phyloP scores from a whole-genome alignment of 2,329 filamentous ascomycete species.

The Helotiales sp. region DNA sequence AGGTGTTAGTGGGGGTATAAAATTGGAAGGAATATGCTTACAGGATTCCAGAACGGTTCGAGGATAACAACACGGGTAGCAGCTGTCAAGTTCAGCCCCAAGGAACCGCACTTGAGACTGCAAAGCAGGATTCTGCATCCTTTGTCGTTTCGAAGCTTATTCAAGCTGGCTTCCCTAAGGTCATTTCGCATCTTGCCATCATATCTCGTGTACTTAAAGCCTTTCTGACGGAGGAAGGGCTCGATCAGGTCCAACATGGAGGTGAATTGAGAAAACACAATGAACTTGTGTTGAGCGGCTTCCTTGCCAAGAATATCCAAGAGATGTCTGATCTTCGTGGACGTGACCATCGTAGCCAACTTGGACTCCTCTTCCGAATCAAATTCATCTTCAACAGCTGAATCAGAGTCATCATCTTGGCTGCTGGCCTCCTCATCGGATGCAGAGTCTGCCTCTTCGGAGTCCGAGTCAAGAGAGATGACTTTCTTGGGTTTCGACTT shows the following conservation, averaged over 20 bases:
- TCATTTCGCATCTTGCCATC: conserved; percentile 96
- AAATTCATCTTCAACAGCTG: conserved; percentile 36
- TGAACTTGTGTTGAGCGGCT: conserved; percentile 84
- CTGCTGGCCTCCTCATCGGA: conserved; percentile 1
- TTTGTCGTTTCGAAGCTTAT: conserved; percentile 72
- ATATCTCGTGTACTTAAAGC: conserved; percentile 82
- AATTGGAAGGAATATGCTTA: conserved; percentile 14
- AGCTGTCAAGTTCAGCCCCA: conserved; percentile 92
- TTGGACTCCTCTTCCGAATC: conserved; percentile 41
- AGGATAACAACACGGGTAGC: conserved; percentile 92
- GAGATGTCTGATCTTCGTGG: conserved; percentile 89
- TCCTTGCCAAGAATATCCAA: conserved; percentile 80
- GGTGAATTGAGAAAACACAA: conserved; percentile 98
- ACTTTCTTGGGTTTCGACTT: conserved; percentile 30
- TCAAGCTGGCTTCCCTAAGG: conserved; percentile 80
- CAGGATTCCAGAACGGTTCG: conserved; percentile 97
- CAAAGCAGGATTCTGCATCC: conserved; percentile 83
- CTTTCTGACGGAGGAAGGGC: conserved; percentile 76
- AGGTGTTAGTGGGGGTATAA: conserved; percentile 13
- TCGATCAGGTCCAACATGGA: conserved; percentile 97
- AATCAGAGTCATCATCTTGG: conserved; percentile 38
- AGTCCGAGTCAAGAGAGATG: conserved; percentile 30
- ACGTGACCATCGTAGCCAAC: conserved; percentile 60
- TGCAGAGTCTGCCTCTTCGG: conserved; percentile 29
- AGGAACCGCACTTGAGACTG: conserved; percentile 87